Percentiles rank a stretch among this genome's conserved stretches.
phyloP scores from a whole-genome alignment of 169 alveolate species.

The Blepharisma undulans region DNA sequence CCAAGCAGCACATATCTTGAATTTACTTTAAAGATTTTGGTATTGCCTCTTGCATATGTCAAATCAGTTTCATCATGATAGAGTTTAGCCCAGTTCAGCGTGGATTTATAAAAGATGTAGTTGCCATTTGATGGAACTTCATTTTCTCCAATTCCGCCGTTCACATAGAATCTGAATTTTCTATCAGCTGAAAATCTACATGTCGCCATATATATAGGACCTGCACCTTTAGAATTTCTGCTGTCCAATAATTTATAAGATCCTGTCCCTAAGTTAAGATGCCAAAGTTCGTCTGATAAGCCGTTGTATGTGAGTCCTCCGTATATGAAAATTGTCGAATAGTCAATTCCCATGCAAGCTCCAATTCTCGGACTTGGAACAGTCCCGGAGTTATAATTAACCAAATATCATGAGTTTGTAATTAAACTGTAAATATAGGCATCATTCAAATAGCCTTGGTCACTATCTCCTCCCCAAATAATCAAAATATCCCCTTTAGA shows the following conservation, averaged over 20 bases:
- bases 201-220: background rate
- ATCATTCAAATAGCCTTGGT: background rate
- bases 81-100: background rate
- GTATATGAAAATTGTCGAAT: background rate
- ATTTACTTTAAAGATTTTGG: too few species aligned
- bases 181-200: background rate
- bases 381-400: background rate
- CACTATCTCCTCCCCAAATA: constrained; percentile 76
- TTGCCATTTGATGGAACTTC: background rate
- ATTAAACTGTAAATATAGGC: background rate
- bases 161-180: background rate
- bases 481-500: constrained; percentile 64
- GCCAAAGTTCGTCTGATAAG: background rate
- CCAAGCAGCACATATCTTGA: too few species aligned
- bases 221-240: background rate
- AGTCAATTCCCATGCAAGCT: background rate
- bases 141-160: background rate
- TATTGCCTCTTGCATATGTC: too few species aligned
- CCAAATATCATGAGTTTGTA: background rate
- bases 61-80: background rate
- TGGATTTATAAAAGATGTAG: background rate
- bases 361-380: constrained; percentile 4
- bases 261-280: background rate
- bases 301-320: background rate
- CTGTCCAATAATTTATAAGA: background rate